These are phyloP conservation scores for Porpolomopsis calyptriformis DNA, from an alignment of 768 basidiomycete species.

Conservation along the genomic window DNA sequence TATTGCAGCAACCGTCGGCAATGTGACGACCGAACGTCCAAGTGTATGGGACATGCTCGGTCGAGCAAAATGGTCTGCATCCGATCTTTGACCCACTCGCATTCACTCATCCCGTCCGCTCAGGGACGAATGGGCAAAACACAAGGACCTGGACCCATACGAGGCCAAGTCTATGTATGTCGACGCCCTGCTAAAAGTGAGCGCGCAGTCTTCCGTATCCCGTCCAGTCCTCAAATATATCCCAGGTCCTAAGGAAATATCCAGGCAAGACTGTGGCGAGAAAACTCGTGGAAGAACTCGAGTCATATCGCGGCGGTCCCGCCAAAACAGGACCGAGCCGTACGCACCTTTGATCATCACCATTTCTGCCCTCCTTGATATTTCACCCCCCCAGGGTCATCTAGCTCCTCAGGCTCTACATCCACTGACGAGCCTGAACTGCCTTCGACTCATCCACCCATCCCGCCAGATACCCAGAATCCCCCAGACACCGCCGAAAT, in stretches of 20 bases:
- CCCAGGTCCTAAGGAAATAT: conserved; percentile 70
- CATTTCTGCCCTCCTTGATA: not conserved
- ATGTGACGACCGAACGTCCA: conserved; percentile 69
- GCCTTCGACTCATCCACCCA: conserved; percentile 15
- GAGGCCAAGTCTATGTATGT: conserved; percentile 90
- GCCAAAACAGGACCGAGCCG: conserved; percentile 56
- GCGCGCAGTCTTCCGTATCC: conserved; percentile 8
- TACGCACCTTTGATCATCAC: conserved; percentile 23
- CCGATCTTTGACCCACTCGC: no score
- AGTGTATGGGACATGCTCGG: conserved; percentile 87
- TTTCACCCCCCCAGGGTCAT: conserved; percentile 20
- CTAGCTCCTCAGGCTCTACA: conserved; percentile 58
- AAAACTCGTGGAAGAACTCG: conserved; percentile 67
- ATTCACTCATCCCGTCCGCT: no score
- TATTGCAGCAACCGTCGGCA: conserved; percentile 72
- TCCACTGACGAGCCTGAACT: conserved; percentile 34
- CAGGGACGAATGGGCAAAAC: conserved; percentile 95
- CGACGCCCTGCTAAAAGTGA: conserved; percentile 73
- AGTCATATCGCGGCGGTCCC: conserved; percentile 63
- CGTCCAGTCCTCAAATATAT: not conserved
- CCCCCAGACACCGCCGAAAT: conserved; percentile 25
- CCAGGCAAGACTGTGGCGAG: conserved; percentile 72
- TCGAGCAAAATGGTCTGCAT: conserved; percentile 80
- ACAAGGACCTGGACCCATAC: conserved; percentile 63
- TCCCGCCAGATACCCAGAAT: conserved; percentile 13